Base-by-base conservation (phyloP, 441 rosid species). In the Jatropha podagrica region DNA sequence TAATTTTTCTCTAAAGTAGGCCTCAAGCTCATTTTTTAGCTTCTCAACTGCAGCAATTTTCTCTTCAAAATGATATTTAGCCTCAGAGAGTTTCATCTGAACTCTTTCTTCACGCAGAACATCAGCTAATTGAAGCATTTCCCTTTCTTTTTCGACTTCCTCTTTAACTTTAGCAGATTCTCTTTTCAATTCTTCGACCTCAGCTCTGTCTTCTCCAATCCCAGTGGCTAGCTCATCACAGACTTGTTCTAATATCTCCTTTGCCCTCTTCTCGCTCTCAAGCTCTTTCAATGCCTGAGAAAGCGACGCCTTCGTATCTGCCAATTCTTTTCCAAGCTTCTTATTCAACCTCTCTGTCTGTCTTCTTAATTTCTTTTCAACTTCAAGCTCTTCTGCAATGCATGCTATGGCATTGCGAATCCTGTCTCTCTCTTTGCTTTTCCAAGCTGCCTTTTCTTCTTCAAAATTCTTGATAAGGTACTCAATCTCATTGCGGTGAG, bases 41-140 rank as follows among this genome's bases (percentile, higher is more conserved):
- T 62, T 68, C 74, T 93, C 96, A 4, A 91, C 88, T 3, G 88
- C 98, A 4, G 88, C 90, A 65, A 90, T 88, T 82, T 95, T 91
- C 83, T 93, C 99, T 77, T 95, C 98, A 9, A 91, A 93, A 69
- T 90, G 92, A 79, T 85, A 85, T 48, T 81, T 90, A 0, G 99
- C 98, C 42, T 95, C 99, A 0, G 86, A 86, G 0, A 95, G 93
- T 86, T 95, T 95, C 99, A 95, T 95, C 82, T 93, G 98, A 61
- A 95, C 94, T 69, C 99, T 85, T 83, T 93, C 98, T 85, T 95
- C 97, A 0, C 99, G 90, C 81, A 91, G 76, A 23, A 89, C 92
- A 81, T 93, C 99, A 7, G 97, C 99, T 4, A 95, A 79, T 76
- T 88, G 97, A 84, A 95, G 90, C 98, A 95, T 95, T 79, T 90